Percentiles rank a stretch among this genome's conserved stretches.
Conservation (phyloP, 1,284 basidiomycete species). For the Fomitopsis betulina region DNA sequence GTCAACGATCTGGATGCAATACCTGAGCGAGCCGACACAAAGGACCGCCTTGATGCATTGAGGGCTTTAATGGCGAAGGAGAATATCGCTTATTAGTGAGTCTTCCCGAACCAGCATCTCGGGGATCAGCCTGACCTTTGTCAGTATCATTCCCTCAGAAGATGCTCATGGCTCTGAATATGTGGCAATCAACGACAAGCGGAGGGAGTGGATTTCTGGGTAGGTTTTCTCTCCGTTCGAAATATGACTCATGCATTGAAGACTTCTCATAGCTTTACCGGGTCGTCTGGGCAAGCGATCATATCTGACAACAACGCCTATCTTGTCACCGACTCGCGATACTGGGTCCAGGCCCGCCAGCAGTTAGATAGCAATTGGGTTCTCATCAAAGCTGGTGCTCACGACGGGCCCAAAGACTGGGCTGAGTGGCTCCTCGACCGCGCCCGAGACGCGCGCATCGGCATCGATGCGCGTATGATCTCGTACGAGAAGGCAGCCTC, state of each 20-base stretch:
- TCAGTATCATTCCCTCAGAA: conserved; percentile 72
- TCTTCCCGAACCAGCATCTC: conserved; percentile 19
- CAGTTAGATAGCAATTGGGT: conserved; percentile 81
- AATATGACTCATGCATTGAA: not conserved
- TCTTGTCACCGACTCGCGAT: conserved; percentile 84
- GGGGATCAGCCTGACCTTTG: conserved; percentile 8
- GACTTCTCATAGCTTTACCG: conserved; percentile 63
- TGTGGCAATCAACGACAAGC: conserved; percentile 75
- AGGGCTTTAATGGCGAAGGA: conserved; percentile 70
- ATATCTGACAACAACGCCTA: conserved; percentile 64
- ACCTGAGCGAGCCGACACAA: conserved; percentile 50
- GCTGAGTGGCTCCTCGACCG: conserved; percentile 69
- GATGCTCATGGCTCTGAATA: conserved; percentile 92
- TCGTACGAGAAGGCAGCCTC: conserved; percentile 67
- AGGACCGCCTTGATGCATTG: conserved; percentile 59
- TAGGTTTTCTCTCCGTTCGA: conserved; percentile 31
- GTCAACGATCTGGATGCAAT: conserved; percentile 56
- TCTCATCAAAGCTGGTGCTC: conserved; percentile 61
- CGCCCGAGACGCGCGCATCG: conserved; percentile 58
- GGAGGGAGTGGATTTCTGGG: conserved; percentile 82
- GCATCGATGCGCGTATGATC: conserved; percentile 87
- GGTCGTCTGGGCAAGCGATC: conserved; percentile 82
- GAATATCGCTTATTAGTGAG: conserved; percentile 83
- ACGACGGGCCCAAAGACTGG: conserved; percentile 67
- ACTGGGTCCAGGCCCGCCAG: conserved; percentile 81